Conservation (phyloP, 495 filamentous ascomycete species). For the Lasiosphaeria ovina region DNA sequence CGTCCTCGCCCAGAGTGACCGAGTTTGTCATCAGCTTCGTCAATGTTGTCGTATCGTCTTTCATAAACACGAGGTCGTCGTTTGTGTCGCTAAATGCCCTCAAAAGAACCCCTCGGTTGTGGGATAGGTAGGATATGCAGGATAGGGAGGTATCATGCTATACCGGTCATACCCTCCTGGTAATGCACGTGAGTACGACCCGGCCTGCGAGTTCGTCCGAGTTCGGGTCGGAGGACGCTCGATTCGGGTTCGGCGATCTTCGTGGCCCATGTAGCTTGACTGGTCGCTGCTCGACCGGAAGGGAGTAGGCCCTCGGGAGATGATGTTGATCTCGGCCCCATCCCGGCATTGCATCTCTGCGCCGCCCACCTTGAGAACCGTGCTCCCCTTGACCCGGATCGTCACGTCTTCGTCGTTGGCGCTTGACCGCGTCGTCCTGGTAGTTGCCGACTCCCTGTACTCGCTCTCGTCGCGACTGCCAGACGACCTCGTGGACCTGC, state of each 20-base stretch:
- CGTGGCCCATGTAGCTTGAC: slow-evolving; percentile 40
- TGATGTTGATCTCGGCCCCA: slow-evolving; percentile 53
- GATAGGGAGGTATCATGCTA: slow-evolving; percentile 10
- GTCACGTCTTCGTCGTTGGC: slow-evolving; percentile 52
- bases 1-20: slow-evolving; percentile 18
- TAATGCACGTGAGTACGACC: slow-evolving; percentile 28
- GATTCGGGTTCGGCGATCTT: slow-evolving; percentile 43
- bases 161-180: slow-evolving; percentile 19
- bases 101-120: slow-evolving; percentile 5
- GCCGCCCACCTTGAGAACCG: slow-evolving; percentile 46
- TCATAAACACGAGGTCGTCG: background rate
- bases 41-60: slow-evolving; percentile 25
- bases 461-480: slow-evolving; percentile 57
- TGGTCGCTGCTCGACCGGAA: slow-evolving; percentile 40
- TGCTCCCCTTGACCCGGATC: slow-evolving; percentile 49
- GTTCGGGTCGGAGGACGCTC: slow-evolving; percentile 39
- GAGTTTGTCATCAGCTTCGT: slow-evolving; percentile 23
- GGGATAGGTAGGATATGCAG: slow-evolving; percentile 21
- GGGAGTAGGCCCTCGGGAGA: slow-evolving; percentile 25
- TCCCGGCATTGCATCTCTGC: slow-evolving; percentile 53
- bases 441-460: slow-evolving; percentile 53
- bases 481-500: slow-evolving; percentile 52
- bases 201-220: slow-evolving; percentile 42
- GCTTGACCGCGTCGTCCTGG: slow-evolving; percentile 51
- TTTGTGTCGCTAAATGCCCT: background rate